A percentile compares a stretch with the other conserved stretches of the same genome.
Conservation (phyloP, 306 rosid species). For the Ammopiptanthus mongolicus region DNA sequence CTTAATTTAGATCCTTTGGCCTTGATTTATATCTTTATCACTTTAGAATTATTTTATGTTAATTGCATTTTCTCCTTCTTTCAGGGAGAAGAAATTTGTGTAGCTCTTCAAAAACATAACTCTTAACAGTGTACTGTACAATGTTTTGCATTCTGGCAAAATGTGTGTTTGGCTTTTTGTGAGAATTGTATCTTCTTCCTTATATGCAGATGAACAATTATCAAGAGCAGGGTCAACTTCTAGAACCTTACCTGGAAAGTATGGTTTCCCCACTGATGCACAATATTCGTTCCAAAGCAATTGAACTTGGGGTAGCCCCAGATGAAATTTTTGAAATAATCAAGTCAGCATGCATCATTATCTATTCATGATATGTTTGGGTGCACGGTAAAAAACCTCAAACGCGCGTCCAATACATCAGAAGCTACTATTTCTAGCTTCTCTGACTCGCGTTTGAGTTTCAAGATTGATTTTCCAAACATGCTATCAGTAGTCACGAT, state of each 20-base stretch:
- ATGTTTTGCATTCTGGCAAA: not conserved
- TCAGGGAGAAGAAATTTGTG: not conserved
- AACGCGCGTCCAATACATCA: no score
- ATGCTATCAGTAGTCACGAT: conserved; percentile 81
- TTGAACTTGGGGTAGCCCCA: conserved; percentile 57
- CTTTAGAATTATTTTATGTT: no score
- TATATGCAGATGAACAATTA: conserved; percentile 83
- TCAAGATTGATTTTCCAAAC: no score
- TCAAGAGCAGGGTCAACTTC: conserved; percentile 90
- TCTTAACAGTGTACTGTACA: not conserved
- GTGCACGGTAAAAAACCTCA: no score
- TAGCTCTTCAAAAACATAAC: not conserved
- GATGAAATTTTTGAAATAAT: conserved; percentile 60
- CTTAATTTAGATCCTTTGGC: no score
- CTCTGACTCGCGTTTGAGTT: no score
- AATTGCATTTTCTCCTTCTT: no score
- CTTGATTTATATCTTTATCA: no score
- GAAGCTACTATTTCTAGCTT: no score
- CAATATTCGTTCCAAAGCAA: conserved; percentile 61
- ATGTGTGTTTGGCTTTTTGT: not conserved
- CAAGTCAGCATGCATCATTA: conserved; percentile 73
- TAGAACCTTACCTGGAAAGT: conserved; percentile 91
- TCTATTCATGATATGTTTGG: no score
- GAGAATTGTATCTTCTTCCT: not conserved
- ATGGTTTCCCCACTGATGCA: conserved; percentile 79